Conservation (phyloP, 345 rosid genomes). For the Ceriops decandra region DNA sequence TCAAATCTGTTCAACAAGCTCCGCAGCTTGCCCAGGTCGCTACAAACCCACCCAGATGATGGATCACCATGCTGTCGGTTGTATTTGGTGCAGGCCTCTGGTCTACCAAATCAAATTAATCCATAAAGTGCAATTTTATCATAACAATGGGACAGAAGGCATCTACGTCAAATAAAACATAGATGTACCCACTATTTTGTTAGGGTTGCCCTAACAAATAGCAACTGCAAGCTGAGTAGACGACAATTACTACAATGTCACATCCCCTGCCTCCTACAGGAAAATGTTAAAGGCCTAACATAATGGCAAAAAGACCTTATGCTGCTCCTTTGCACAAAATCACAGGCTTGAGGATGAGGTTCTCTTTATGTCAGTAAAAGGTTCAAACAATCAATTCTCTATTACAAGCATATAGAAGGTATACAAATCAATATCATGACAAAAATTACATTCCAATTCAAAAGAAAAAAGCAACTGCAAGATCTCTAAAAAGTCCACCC, state of each 20-base stretch:
- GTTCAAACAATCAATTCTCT: too few species aligned
- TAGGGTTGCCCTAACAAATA: not conserved
- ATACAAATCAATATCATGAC: slow-evolving; percentile 2
- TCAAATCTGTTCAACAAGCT: slow-evolving; percentile 82
- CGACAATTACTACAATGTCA: too few species aligned
- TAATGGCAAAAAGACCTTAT: too few species aligned
- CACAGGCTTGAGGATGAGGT: too few species aligned
- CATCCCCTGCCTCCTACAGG: too few species aligned
- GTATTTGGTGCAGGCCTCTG: slow-evolving; percentile 92
- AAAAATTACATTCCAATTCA: slow-evolving; percentile 3
- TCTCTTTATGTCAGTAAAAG: too few species aligned
- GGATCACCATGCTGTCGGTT: slow-evolving; percentile 91
- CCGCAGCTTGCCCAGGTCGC: slow-evolving; percentile 72
- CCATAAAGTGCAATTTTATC: slow-evolving; percentile 26
- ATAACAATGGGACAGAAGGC: slow-evolving; percentile 20
- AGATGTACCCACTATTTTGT: slow-evolving; percentile 27
- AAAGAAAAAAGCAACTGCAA: slow-evolving; percentile 6
- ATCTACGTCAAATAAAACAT: slow-evolving; percentile 14
- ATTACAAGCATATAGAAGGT: too few species aligned
- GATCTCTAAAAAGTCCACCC: slow-evolving; percentile 13
- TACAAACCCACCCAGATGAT: slow-evolving; percentile 76
- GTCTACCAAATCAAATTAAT: slow-evolving; percentile 53
- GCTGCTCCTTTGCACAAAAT: too few species aligned
- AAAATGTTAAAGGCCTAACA: too few species aligned
- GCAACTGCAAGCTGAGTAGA: too few species aligned